Conservation (phyloP, 2,329 filamentous ascomycete genomes). For the Aureobasidium pullulans region DNA sequence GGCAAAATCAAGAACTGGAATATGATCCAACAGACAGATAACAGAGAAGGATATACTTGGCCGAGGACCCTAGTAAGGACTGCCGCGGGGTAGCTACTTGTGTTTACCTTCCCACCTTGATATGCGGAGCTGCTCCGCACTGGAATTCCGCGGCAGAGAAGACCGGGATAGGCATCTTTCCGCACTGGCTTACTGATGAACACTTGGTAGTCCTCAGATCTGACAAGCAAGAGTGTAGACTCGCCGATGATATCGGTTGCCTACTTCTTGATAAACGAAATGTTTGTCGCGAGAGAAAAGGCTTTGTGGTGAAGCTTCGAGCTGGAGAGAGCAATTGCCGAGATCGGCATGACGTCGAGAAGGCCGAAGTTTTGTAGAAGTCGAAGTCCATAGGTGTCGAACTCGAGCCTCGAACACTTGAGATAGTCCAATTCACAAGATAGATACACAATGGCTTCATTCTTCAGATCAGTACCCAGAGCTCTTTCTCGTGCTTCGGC, state of each 20-base stretch:
- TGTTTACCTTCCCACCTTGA: constrained; percentile 7
- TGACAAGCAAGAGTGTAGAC: no score
- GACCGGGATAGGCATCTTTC: neutral
- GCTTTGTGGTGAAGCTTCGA: neutral
- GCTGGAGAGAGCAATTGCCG: constrained; percentile 3
- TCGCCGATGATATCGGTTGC: no score
- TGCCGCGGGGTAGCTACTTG: constrained; percentile 10
- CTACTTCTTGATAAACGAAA: no score
- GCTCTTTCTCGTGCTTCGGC: constrained; percentile 24
- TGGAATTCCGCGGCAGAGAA: neutral
- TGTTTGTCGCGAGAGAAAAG: neutral
- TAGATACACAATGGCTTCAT: constrained; percentile 26
- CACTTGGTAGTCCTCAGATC: no score
- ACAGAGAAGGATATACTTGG: neutral
- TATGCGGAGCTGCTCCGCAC: neutral
- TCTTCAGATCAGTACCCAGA: constrained; percentile 30
- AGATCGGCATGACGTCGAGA: constrained; percentile 9
- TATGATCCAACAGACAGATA: neutral
- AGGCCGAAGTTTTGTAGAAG: neutral
- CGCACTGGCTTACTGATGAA: neutral
- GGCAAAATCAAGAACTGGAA: neutral
- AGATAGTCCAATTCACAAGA: neutral
- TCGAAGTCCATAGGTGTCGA: neutral
- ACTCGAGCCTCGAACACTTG: neutral
- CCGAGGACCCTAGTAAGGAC: neutral